A percentile compares a stretch with the other conserved stretches of the same genome.
Evolutionary conservation across 139 green algal species (phyloP).

Genomic region (Closterium sp.): DNA sequence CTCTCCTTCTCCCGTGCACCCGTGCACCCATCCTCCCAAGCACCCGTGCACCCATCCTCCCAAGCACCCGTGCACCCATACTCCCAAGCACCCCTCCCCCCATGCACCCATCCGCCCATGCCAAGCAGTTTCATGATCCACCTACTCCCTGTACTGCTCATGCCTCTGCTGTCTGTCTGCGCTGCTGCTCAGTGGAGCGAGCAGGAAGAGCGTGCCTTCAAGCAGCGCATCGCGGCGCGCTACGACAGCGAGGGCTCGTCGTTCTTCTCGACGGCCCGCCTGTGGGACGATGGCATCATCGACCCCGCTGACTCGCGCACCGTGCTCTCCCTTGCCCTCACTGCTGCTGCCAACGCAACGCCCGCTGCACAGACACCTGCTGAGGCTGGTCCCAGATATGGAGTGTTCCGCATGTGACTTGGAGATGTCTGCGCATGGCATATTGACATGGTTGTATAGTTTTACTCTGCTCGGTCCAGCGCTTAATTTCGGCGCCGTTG

Average conservation of each 20-base stretch:
- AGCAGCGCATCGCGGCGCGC: slow-evolving; percentile 56
- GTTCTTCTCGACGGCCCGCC: slow-evolving; percentile 72
- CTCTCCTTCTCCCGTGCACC: not conserved
- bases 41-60: not conserved
- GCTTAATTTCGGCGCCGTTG: too few relatives aligned
- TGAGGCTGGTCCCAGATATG: slow-evolving; percentile 19
- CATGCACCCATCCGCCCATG: not conserved
- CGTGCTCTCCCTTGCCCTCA: slow-evolving; percentile 76
- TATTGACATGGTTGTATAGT: not conserved
- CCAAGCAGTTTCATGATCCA: too few relatives aligned
- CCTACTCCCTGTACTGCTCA: not conserved
- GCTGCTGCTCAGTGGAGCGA: slow-evolving; percentile 58
- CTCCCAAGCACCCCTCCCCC: not conserved
- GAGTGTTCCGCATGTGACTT: slow-evolving; percentile 62
- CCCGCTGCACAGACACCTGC: not conserved
- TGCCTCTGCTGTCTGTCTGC: not conserved
- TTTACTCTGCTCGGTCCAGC: too few relatives aligned
- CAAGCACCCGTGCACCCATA: not conserved
- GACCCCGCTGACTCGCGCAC: slow-evolving; percentile 77
- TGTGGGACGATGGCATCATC: slow-evolving; percentile 95
- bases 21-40: not conserved
- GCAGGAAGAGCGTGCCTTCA: slow-evolving; percentile 76
- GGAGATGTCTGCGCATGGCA: not conserved
- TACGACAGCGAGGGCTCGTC: slow-evolving; percentile 80
- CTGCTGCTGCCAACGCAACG: slow-evolving; percentile 52